A percentile compares a stretch with the other conserved stretches of the same genome.
Conservation (phyloP, 352 stramenopile species). For the Globisporangium rhizosaccharum region DNA sequence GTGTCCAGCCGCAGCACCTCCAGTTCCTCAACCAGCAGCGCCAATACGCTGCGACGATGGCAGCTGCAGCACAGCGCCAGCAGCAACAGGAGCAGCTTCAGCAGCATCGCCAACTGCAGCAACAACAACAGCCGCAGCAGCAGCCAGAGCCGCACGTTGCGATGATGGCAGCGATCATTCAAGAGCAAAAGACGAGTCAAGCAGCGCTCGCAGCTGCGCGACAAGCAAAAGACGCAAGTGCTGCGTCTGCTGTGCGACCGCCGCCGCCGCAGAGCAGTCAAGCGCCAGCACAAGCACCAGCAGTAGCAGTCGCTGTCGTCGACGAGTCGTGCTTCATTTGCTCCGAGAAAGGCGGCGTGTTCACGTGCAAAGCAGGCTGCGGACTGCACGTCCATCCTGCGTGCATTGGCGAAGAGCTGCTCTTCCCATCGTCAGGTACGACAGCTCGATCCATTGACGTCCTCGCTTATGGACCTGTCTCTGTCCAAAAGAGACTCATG, state of each 20-base stretch:
- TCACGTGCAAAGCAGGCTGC: slow-evolving; percentile 56
- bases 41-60: slow-evolving; percentile 25
- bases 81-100: not conserved
- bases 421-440: slow-evolving; percentile 45
- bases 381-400: slow-evolving; percentile 43
- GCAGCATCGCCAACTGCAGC: slow-evolving; percentile 11
- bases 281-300: slow-evolving; percentile 8
- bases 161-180: slow-evolving; percentile 9
- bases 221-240: too few species aligned
- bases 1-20: slow-evolving; percentile 20
- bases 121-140: slow-evolving; percentile 12
- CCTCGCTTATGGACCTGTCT: not conserved
- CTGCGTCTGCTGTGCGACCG: too few species aligned
- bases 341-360: slow-evolving; percentile 38
- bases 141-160: slow-evolving; percentile 13
- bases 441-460: not conserved
- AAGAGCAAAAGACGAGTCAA: slow-evolving; percentile 8
- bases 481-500: not conserved
- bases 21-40: slow-evolving; percentile 29
- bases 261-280: not conserved
- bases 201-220: not conserved
- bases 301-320: slow-evolving; percentile 1
- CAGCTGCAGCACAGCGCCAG: slow-evolving; percentile 11
- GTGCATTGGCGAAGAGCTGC: slow-evolving; percentile 59
- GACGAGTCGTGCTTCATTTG: slow-evolving; percentile 47